These are phyloP conservation scores for Fusarium sp. DNA, from an alignment of 2,329 filamentous ascomycete genomes.

Conservation along the genomic window DNA sequence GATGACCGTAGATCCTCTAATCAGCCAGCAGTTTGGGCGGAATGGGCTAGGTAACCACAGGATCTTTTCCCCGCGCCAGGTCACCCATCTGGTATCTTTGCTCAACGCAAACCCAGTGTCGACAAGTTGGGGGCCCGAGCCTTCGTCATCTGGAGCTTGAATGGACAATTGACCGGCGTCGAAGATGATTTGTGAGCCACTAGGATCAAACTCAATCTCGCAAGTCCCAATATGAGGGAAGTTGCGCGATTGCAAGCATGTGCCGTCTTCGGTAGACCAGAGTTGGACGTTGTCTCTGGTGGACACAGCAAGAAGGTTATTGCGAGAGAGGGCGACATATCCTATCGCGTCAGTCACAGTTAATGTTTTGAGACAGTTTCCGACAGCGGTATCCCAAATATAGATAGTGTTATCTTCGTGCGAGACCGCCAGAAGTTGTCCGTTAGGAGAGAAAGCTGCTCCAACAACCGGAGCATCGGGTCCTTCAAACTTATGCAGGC, in stretches of 20 bases:
- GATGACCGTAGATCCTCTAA: neutral
- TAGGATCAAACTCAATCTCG: neutral
- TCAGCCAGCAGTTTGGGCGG: neutral
- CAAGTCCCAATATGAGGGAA: neutral
- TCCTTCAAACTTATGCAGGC: neutral
- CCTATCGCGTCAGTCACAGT: neutral
- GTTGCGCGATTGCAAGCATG: neutral
- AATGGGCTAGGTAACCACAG: neutral
- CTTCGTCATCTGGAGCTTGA: neutral
- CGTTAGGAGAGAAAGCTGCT: neutral
- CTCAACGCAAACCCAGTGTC: neutral
- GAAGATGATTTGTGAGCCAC: neutral
- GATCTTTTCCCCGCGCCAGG: neutral
- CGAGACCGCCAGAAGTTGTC: neutral
- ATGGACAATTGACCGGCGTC: neutral
- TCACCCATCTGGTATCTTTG: neutral
- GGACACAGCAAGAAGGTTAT: neutral
- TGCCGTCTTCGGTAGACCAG: neutral
- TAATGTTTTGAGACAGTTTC: neutral
- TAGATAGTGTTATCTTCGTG: neutral
- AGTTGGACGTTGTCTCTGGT: neutral
- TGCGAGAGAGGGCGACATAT: neutral
- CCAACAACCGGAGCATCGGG: rapidly evolving
- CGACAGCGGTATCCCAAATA: neutral
- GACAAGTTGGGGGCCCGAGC: too few species aligned